phyloP scores from a whole-genome alignment of 441 rosid species.

The Pelargonium fulgidum region DNA sequence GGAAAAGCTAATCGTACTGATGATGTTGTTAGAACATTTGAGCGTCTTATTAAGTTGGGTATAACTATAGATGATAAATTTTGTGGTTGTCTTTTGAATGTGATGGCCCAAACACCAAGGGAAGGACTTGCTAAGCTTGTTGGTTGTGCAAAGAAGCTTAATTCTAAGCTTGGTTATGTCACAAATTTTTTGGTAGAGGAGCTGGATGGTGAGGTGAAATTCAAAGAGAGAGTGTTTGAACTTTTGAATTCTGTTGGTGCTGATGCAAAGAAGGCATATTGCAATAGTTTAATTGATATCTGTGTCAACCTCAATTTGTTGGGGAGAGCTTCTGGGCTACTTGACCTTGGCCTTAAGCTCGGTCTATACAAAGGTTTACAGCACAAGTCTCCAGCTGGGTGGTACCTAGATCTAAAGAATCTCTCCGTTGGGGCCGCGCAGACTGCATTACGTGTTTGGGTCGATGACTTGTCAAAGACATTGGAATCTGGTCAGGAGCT shows the following conservation, averaged over 20 bases:
- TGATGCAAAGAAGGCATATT: not conserved
- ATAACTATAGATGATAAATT: conserved; percentile 1
- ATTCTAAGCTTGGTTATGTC: not conserved
- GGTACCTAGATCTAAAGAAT: not conserved
- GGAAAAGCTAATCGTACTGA: conserved; percentile 1
- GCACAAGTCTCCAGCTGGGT: not conserved
- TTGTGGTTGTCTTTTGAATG: not conserved
- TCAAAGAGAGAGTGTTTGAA: not conserved
- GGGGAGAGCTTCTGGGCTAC: conserved; percentile 3
- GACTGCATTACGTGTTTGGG: not conserved
- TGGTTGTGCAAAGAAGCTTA: not conserved
- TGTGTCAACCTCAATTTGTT: conserved; percentile 3
- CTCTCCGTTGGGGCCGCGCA: not conserved
- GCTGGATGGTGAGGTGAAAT: not conserved
- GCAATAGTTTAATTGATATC: not conserved
- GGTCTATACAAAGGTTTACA: not conserved
- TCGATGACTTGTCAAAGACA: conserved; percentile 1
- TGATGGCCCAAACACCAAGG: not conserved
- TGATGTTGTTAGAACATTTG: conserved; percentile 1
- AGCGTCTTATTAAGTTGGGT: not conserved
- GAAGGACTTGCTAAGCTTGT: conserved; percentile 1
- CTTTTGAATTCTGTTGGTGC: not conserved
- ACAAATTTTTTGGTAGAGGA: not conserved
- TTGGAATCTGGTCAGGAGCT: conserved; percentile 1
- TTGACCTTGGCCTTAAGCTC: not conserved